phyloP scores from a whole-genome alignment of 1,284 basidiomycete genomes.

The Cryptococcus floricola region DNA sequence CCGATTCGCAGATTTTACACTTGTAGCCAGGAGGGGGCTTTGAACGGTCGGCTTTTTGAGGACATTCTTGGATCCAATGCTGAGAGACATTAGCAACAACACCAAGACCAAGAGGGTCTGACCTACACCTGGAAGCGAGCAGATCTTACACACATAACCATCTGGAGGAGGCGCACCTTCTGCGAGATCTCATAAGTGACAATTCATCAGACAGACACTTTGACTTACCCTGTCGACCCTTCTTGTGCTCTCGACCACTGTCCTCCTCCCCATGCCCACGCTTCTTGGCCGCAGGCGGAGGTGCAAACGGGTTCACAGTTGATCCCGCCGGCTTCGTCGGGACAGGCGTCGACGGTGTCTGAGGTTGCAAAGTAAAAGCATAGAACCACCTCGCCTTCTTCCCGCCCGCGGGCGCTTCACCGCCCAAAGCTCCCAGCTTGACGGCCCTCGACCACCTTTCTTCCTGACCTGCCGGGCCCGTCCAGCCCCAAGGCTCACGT shows the following conservation, averaged over 20 bases:
- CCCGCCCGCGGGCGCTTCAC: conserved; percentile 52
- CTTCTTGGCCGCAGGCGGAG: conserved; percentile 38
- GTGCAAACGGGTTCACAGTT: conserved; percentile 39
- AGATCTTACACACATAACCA: conserved; percentile 79
- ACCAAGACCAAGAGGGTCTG: background rate
- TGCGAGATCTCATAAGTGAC: conserved; percentile 1
- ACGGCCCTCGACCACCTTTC: conserved; percentile 70
- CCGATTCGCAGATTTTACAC: conserved; percentile 46
- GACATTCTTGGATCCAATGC: conserved; percentile 49
- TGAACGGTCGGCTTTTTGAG: conserved; percentile 25
- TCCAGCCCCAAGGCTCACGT: conserved; percentile 82
- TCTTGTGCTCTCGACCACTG: conserved; percentile 51
- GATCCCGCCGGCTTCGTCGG: conserved; percentile 35
- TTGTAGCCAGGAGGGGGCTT: conserved; percentile 39
- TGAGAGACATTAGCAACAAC: conserved; percentile 10
- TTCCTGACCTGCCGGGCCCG: conserved; percentile 56
- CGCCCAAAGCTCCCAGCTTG: conserved; percentile 80
- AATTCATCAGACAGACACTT: too few species aligned
- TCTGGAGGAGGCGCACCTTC: conserved; percentile 59
- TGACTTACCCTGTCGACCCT: conserved; percentile 12
- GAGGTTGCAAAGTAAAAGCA: conserved; percentile 62
- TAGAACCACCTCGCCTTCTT: conserved; percentile 87
- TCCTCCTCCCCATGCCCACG: conserved; percentile 55
- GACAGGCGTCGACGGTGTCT: conserved; percentile 36
- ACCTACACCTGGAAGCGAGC: conserved; percentile 55